phyloP scores from a whole-genome alignment of 1,284 basidiomycete genomes.

The Papiliotrema terrestris region DNA sequence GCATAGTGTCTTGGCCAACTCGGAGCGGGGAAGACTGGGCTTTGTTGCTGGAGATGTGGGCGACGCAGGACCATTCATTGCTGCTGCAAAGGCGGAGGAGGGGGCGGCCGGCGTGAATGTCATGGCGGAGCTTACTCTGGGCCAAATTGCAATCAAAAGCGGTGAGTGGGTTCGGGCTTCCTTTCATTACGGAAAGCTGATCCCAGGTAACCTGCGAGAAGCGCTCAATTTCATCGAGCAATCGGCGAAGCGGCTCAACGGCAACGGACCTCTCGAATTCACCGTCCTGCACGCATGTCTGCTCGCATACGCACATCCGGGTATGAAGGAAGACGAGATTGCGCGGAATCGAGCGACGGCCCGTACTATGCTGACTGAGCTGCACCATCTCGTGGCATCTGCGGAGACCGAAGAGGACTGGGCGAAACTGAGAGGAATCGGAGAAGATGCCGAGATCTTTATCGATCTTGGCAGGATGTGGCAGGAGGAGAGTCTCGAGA shows the following conservation, averaged over 20 bases:
- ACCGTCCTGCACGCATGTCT: conserved; percentile 84
- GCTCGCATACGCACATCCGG: conserved; percentile 70
- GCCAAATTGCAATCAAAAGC: conserved; percentile 77
- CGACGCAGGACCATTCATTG: conserved; percentile 70
- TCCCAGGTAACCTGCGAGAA: conserved; percentile 57
- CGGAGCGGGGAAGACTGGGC: conserved; percentile 68
- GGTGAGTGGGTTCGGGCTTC: conserved; percentile 52
- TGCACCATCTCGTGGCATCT: conserved; percentile 62
- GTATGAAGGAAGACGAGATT: conserved; percentile 68
- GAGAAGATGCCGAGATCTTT: conserved; percentile 76
- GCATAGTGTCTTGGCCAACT: conserved; percentile 74
- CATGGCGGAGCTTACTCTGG: conserved; percentile 74
- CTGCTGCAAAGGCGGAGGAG: conserved; percentile 67
- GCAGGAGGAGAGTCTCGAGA: conserved; percentile 73
- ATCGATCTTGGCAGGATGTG: conserved; percentile 81
- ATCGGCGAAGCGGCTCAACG: conserved; percentile 51
- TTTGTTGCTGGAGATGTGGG: conserved; percentile 62
- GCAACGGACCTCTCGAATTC: conserved; percentile 61
- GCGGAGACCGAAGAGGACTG: conserved; percentile 39
- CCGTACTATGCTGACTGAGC: conserved; percentile 73
- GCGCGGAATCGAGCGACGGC: conserved; percentile 68
- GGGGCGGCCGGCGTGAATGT: conserved; percentile 57
- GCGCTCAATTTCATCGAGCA: conserved; percentile 73
- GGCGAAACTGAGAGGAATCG: conserved; percentile 57
- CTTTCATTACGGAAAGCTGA: neutral